phyloP scores from a whole-genome alignment of 202 grass and related monocot genomes.

The Cymbopogon flexuosus region DNA sequence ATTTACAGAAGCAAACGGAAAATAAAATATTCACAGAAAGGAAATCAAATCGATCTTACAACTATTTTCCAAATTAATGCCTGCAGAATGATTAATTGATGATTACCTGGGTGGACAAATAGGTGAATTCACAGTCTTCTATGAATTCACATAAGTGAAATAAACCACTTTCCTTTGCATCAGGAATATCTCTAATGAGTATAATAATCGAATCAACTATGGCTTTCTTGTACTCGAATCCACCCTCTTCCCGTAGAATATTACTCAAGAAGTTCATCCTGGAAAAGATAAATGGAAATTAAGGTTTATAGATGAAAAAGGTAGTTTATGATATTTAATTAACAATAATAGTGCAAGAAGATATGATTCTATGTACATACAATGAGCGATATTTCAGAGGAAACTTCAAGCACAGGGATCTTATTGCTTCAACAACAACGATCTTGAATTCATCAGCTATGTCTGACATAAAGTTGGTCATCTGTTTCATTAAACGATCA shows the following conservation, averaged over 20 bases:
- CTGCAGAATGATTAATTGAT: background rate
- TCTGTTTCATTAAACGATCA: slow-evolving; percentile 99
- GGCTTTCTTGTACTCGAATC: slow-evolving; percentile 98
- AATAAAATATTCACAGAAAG: background rate
- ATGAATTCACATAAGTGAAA: slow-evolving; percentile 99
- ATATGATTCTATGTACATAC: slow-evolving; percentile 44
- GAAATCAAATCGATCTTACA: background rate
- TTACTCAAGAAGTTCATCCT: slow-evolving; percentile 99
- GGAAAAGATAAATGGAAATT: slow-evolving; percentile 26
- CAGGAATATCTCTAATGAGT: slow-evolving; percentile 97
- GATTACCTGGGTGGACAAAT: slow-evolving; percentile 95
- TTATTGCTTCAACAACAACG: slow-evolving; percentile 95
- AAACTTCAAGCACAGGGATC: slow-evolving; percentile 95
- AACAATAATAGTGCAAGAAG: background rate
- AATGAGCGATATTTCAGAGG: slow-evolving; percentile 94
- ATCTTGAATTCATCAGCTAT: slow-evolving; percentile 99
- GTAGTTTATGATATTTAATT: slow-evolving; percentile 9
- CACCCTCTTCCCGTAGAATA: slow-evolving; percentile 95
- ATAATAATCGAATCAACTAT: slow-evolving; percentile 97
- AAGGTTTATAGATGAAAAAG: slow-evolving; percentile 14
- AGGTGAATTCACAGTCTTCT: slow-evolving; percentile 99
- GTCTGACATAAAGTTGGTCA: slow-evolving; percentile 98
- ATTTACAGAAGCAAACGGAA: background rate
- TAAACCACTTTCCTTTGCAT: slow-evolving; percentile 93
- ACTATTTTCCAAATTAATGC: slow-evolving; percentile 4